Conservation (phyloP, 2,329 filamentous ascomycete species). For the Pseudonectria buxi region DNA sequence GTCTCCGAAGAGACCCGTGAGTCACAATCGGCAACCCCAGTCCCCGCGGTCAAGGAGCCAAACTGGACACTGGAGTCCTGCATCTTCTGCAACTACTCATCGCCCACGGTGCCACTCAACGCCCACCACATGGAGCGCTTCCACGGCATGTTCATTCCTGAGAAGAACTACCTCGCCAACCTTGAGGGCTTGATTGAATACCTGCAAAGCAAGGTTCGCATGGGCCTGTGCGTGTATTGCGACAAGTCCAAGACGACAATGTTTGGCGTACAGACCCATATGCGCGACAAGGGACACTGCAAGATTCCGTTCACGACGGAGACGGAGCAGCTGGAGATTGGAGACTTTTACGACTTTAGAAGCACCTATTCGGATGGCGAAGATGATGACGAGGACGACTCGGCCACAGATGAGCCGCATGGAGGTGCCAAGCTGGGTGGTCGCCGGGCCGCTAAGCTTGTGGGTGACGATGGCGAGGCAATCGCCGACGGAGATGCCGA, state of each 20-base stretch:
- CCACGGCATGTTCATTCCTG: conserved; percentile 94
- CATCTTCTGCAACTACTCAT: conserved; percentile 87
- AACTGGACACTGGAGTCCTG: conserved; percentile 51
- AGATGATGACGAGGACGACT: conserved; percentile 50
- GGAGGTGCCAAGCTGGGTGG: conserved; percentile 66
- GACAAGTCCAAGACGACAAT: conserved; percentile 73
- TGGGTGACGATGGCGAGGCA: conserved; percentile 42
- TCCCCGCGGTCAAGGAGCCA: conserved; percentile 28
- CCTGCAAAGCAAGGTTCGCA: conserved; percentile 71
- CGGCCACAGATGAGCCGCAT: conserved; percentile 33
- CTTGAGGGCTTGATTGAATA: conserved; percentile 73
- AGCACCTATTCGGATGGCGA: conserved; percentile 87
- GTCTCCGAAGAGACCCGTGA: conserved; percentile 35
- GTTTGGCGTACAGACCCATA: conserved; percentile 85
- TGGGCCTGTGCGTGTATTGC: conserved; percentile 81
- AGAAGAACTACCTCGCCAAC: conserved; percentile 76
- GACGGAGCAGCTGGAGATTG: conserved; percentile 86
- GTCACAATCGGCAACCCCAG: conserved; percentile 36
- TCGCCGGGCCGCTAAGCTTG: conserved; percentile 46
- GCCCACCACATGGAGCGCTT: conserved; percentile 83
- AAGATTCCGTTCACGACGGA: conserved; percentile 90
- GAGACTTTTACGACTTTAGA: conserved; percentile 95
- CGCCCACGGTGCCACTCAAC: conserved; percentile 68
- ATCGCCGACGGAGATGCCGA: conserved; percentile 57
- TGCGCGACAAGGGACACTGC: conserved; percentile 95